Conservation (phyloP, 352 stramenopile genomes). For the Phytophthora pseudosyringae region DNA sequence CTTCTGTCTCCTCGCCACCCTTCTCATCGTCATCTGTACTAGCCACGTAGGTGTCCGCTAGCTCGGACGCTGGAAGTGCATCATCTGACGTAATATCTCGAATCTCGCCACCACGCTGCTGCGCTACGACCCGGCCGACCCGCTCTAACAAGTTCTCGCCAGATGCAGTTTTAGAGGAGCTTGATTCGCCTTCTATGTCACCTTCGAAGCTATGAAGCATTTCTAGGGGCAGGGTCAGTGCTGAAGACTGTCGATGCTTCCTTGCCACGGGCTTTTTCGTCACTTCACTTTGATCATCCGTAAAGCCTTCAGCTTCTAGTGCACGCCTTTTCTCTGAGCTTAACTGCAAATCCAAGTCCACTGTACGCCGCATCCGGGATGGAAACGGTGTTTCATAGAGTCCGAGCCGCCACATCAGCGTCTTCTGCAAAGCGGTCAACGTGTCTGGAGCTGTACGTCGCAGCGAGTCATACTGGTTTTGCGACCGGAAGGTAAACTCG, state of each 20-base stretch:
- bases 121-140: constrained; percentile 75
- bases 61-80: constrained; percentile 24
- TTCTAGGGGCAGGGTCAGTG: constrained; percentile 45
- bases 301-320: constrained; percentile 5
- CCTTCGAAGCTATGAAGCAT: constrained; percentile 48
- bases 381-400: constrained; percentile 73
- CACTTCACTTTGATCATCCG: not conserved
- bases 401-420: constrained; percentile 56
- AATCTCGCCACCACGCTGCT: constrained; percentile 80
- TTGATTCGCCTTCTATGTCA: constrained; percentile 31
- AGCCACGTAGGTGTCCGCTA: constrained; percentile 36
- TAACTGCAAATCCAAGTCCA: constrained; percentile 57
- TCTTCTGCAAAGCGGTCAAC: constrained; percentile 36
- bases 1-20: constrained; percentile 13
- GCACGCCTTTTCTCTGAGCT: constrained; percentile 29
- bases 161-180: constrained; percentile 25
- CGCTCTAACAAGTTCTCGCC: constrained; percentile 62
- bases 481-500: constrained; percentile 73
- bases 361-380: constrained; percentile 57
- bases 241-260: constrained; percentile 21
- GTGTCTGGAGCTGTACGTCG: constrained; percentile 34
- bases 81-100: constrained; percentile 77
- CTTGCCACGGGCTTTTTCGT: not conserved
- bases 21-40: constrained; percentile 30
- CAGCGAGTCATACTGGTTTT: constrained; percentile 60